Evolutionary conservation across 257 asterid genomes (phyloP).

Genomic region (Scutellaria galericulata): DNA sequence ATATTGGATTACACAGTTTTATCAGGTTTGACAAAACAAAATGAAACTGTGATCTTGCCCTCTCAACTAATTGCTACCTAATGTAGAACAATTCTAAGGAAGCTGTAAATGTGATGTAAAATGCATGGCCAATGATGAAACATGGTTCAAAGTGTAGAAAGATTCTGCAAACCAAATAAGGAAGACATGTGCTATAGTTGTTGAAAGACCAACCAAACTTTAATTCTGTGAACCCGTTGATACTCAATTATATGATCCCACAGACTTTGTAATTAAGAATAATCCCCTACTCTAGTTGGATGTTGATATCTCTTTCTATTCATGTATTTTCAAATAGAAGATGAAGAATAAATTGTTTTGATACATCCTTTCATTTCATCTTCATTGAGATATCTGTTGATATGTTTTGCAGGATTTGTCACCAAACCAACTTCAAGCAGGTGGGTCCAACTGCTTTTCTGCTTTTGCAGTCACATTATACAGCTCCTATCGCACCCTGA

Average conservation of each 20-base stretch:
- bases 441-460: slow-evolving; percentile 49
- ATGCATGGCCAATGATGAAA: background rate
- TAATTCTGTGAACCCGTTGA: no score
- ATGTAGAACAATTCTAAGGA: background rate
- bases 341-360: background rate
- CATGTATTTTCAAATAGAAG: background rate
- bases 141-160: background rate
- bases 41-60: background rate
- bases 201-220: no score
- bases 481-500: slow-evolving; percentile 6
- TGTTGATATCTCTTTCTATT: slow-evolving; percentile 21
- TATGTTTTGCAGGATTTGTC: slow-evolving; percentile 79
- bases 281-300: background rate
- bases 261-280: background rate
- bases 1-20: background rate
- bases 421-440: slow-evolving; percentile 95
- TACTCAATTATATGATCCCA: background rate
- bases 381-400: slow-evolving; percentile 24
- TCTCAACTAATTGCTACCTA: background rate
- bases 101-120: background rate
- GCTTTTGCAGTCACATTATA: slow-evolving; percentile 13
- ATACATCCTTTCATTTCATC: slow-evolving; percentile 25
- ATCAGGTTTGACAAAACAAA: background rate
- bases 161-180: background rate
- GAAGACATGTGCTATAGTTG: background rate